Conservation (phyloP, 345 rosid genomes). For the Dipteronia dyeriana region DNA sequence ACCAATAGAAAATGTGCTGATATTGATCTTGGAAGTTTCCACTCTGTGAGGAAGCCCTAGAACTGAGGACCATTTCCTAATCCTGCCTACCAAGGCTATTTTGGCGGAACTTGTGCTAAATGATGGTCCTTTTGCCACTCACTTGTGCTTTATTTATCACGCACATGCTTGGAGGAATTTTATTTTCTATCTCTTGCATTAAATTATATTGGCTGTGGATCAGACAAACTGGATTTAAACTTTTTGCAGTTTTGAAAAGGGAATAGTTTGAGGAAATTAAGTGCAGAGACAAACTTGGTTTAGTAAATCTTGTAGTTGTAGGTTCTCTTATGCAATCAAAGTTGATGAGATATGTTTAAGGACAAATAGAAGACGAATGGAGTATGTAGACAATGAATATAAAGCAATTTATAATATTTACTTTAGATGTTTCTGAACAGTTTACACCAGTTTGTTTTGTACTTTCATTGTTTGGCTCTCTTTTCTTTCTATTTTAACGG, state of each 20-base stretch:
- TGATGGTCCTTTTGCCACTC: background rate
- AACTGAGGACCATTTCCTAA: background rate
- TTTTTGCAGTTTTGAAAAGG: background rate
- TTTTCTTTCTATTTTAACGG: background rate
- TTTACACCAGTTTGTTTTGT: background rate
- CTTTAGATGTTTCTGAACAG: background rate
- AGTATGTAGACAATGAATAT: background rate
- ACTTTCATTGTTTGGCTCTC: background rate
- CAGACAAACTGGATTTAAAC: background rate
- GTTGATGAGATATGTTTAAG: background rate
- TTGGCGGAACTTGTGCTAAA: background rate
- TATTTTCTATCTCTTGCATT: background rate
- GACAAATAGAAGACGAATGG: background rate
- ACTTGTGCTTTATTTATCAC: background rate
- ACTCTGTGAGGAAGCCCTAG: background rate
- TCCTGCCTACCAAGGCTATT: background rate
- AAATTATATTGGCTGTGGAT: background rate
- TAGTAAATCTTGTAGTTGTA: too few relatives aligned
- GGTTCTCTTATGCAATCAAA: background rate
- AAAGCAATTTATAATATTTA: background rate
- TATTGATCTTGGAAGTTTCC: background rate
- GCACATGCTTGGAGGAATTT: background rate
- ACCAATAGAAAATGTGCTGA: background rate
- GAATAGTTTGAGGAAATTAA: background rate
- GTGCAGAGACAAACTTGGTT: background rate